Conservation (phyloP, 1,284 basidiomycete genomes). For the Marasmius oreades region DNA sequence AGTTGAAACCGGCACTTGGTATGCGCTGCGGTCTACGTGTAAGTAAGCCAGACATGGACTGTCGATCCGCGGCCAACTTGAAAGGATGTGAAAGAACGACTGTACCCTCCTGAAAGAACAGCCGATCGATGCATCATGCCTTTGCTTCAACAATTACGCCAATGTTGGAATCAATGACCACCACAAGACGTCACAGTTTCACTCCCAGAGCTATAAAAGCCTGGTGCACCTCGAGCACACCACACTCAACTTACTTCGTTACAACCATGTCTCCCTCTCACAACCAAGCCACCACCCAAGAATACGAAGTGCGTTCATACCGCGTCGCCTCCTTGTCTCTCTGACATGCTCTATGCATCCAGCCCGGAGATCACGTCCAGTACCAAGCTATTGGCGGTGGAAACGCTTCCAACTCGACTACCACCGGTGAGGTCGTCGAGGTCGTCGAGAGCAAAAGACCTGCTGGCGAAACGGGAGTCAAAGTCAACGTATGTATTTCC, state of each 20-base stretch:
- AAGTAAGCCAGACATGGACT: too few relatives aligned
- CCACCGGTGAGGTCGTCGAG: constrained; percentile 8
- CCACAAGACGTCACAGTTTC: too few relatives aligned
- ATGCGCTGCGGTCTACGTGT: too few relatives aligned
- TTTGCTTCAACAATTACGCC: too few relatives aligned
- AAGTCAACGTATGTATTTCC: constrained; percentile 7
- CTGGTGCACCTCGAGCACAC: background rate
- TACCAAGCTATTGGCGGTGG: constrained; percentile 12
- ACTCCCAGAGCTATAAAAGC: background rate
- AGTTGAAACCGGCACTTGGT: too few relatives aligned
- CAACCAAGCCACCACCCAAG: background rate
- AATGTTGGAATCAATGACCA: too few relatives aligned
- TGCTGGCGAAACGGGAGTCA: constrained; percentile 4
- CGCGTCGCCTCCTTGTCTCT: background rate
- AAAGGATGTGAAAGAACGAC: too few relatives aligned
- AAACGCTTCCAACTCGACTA: constrained; percentile 6
- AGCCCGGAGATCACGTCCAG: constrained; percentile 12
- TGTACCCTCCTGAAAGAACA: too few relatives aligned
- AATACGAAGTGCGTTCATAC: background rate
- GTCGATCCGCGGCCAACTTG: too few relatives aligned
- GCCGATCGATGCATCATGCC: too few relatives aligned
- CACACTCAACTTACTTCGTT: background rate
- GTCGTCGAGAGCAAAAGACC: constrained; percentile 7
- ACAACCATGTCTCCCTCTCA: background rate
- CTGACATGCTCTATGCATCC: background rate